Base-by-base conservation (phyloP, 352 stramenopile genomes). In the Globisporangium nagaii region DNA sequence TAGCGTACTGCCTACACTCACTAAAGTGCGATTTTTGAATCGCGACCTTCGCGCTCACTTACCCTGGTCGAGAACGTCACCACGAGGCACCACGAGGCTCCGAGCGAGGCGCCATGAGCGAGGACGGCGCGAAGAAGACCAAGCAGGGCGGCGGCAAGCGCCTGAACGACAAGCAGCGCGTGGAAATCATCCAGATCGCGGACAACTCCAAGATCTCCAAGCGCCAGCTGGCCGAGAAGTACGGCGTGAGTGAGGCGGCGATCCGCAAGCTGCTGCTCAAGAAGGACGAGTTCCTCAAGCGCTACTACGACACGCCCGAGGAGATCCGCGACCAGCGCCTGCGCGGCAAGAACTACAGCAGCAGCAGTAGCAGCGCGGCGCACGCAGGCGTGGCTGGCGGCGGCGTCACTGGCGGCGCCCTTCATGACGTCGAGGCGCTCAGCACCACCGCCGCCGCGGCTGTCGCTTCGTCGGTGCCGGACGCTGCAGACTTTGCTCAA, bases 101-200 rank as follows among this genome's bases (percentile, higher is more conserved):
- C n/a, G n/a, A n/a, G n/a, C n/a, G n/a, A n/a, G n/a, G n/a, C n/a
- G 25, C 35, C n/a, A 66, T 67, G 50, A 63, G 64, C 43, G 66
- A 74, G 17, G 58, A 64, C 41, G 72, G 64, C 56, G 57, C 61
- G 41, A 86, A 84, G 71, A 88, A 86, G 60, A 66, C 63, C 25
- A 84, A 84, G 55, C 73, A 90, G 49, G 79, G 79, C 17, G 66
- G 69, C 34, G 80, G 78, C 46, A 89, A 88, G 66, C 80, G 80
- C 10, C 65, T 91, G 53, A 89, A 86, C 58, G 80, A 91, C 63
- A 83, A 84, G 42, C 74, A 91, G 74, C 80, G 80, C 58, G 72
- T 91, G 32, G 78, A 91, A 56, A 89, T 91, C 63, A 91, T 91
- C 65, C 80, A 91, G 65, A 75, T 88, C 53, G 71, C 78, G 3